These are phyloP conservation scores for Asterochloris erici DNA, from an alignment of 139 green algal genomes.

Conservation along the genomic window DNA sequence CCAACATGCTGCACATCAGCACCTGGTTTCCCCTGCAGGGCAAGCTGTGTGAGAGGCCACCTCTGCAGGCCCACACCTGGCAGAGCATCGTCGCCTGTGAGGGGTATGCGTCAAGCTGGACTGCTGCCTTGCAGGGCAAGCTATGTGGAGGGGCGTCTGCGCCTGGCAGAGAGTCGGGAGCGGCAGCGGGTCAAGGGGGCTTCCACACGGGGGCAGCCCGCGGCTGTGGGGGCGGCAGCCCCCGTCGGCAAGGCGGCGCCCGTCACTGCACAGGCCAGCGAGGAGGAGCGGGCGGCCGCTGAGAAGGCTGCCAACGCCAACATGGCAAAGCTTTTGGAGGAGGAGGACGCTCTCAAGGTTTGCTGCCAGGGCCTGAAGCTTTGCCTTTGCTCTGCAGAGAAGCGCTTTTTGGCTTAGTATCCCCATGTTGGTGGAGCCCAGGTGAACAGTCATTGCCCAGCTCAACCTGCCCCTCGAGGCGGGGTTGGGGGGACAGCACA, in stretches of 20 bases:
- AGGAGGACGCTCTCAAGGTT: constrained; percentile 38
- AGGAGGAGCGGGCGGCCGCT: constrained; percentile 17
- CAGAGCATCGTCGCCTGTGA: too few relatives aligned
- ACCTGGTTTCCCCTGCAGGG: too few relatives aligned
- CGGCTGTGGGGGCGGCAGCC: neutral
- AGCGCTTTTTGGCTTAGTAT: neutral
- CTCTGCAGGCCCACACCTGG: too few relatives aligned
- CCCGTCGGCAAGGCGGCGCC: too few relatives aligned
- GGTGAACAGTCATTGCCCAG: neutral
- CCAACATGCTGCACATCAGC: too few relatives aligned
- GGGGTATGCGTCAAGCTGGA: too few relatives aligned
- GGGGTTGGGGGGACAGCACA: neutral
- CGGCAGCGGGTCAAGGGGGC: constrained; percentile 18
- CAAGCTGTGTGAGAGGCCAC: too few relatives aligned
- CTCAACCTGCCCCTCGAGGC: neutral
- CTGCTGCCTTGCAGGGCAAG: constrained; percentile 22
- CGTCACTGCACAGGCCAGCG: neutral
- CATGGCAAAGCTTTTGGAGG: constrained; percentile 41
- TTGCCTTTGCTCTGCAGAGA: neutral
- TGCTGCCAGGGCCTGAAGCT: neutral
- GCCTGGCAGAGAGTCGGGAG: constrained; percentile 43
- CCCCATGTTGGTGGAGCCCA: neutral
- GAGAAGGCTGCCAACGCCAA: constrained; percentile 36
- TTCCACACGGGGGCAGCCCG: too few relatives aligned
- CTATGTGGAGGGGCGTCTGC: constrained; percentile 44